Conservation (phyloP, 179 eudicot genomes). For the Spergularia azorica region DNA sequence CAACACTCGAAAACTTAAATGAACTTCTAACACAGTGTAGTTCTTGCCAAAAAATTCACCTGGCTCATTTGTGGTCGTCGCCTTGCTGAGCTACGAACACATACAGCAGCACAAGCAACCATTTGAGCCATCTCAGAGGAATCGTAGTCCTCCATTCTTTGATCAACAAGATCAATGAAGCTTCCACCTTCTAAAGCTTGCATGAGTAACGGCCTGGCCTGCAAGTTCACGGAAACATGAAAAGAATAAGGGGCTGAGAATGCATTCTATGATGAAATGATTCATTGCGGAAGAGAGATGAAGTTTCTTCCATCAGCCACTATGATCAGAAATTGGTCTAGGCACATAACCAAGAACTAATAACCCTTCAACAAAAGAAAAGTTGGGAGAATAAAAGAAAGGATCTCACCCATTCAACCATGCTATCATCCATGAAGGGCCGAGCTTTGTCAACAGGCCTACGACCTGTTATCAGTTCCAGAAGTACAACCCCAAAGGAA, state of each 20-base stretch:
- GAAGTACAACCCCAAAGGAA: constrained; percentile 84
- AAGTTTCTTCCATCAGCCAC: not conserved
- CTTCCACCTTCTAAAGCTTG: constrained; percentile 63
- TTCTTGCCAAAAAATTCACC: constrained; percentile 34
- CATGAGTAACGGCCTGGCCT: constrained; percentile 83
- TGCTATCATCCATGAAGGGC: constrained; percentile 69
- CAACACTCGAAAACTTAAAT: too few relatives aligned
- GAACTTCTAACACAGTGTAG: not conserved
- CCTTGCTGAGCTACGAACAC: constrained; percentile 76
- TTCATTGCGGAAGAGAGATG: too few relatives aligned
- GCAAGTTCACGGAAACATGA: constrained; percentile 10
- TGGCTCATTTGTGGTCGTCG: constrained; percentile 72
- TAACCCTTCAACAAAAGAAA: not conserved
- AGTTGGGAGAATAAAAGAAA: not conserved
- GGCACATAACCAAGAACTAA: not conserved
- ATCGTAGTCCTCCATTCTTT: constrained; percentile 56
- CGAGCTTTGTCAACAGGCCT: constrained; percentile 80
- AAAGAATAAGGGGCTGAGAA: not conserved
- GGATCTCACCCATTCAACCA: constrained; percentile 85
- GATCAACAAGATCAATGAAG: constrained; percentile 58
- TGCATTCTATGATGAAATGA: not conserved
- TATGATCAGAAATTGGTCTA: not conserved
- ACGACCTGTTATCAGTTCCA: constrained; percentile 83
- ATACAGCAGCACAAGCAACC: constrained; percentile 84
- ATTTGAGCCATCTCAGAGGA: constrained; percentile 63